These are phyloP conservation scores for Serendipita indica DNA, from an alignment of 768 basidiomycete genomes.

Conservation along the genomic window DNA sequence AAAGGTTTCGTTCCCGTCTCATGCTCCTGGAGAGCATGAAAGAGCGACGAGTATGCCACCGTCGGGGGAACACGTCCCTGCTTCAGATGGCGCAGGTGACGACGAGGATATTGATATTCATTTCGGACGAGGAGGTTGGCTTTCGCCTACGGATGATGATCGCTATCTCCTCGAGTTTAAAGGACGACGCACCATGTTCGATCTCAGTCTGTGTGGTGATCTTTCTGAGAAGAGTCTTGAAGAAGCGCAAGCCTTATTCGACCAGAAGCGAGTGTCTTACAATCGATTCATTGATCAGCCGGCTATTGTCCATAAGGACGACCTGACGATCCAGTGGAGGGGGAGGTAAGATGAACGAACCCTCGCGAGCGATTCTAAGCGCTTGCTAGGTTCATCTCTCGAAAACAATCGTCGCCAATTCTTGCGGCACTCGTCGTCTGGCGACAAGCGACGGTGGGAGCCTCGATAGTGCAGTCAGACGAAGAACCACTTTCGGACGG, in stretches of 20 bases:
- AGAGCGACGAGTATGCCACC: conserved; percentile 8
- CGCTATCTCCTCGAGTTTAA: conserved; percentile 37
- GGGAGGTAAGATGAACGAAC: conserved; percentile 36
- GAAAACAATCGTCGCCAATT: conserved; percentile 55
- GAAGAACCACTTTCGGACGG: conserved; percentile 17
- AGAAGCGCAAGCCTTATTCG: conserved; percentile 36
- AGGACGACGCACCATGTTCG: conserved; percentile 45
- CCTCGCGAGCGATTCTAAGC: neutral
- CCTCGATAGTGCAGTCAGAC: conserved; percentile 16
- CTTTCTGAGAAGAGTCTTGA: conserved; percentile 30
- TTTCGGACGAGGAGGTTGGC: conserved; percentile 20
- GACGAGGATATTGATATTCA: conserved; percentile 17
- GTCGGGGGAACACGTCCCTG: neutral
- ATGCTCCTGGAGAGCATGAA: conserved; percentile 4
- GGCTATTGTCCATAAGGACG: conserved; percentile 40
- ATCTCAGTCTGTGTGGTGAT: conserved; percentile 48
- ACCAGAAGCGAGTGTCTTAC: conserved; percentile 48
- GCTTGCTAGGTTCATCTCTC: conserved; percentile 55
- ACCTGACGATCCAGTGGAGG: conserved; percentile 62
- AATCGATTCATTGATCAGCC: conserved; percentile 51
- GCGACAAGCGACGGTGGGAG: conserved; percentile 31
- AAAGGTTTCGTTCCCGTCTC: conserved; percentile 31
- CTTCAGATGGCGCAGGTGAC: conserved; percentile 15
- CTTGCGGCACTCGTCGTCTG: conserved; percentile 61
- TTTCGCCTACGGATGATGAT: conserved; percentile 9